Evolutionary conservation across 2,329 filamentous ascomycete genomes (phyloP), one percentile per base, ranked within the genome.

Genomic region (Neoarthrinium moseri): DNA sequence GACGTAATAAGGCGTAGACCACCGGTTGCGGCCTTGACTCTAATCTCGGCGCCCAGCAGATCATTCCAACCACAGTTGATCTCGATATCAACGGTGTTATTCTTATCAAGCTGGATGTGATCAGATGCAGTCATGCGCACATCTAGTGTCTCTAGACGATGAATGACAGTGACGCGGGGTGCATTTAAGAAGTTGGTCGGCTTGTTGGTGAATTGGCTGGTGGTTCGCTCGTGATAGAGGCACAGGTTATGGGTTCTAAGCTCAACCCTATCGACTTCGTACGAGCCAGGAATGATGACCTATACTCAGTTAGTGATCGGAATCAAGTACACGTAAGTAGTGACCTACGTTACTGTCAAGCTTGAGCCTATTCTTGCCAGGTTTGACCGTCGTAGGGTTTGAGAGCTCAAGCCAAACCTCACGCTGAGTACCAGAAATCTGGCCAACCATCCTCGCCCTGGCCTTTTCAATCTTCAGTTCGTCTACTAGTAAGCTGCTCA

Each of bases 21-120:
- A 11, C 83, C 84, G 0, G 84, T 87, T 2, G 81, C 81, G 3
- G 83, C 77, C 46, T 79, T 80, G 36, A 87, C 71, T 26, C 80
- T 76, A 26, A 88, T 64, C 43, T 85, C 81, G 43, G 78, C 84
- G 17, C 60, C 74, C 24, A 63, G 69, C 3, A 87, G 71, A 3
- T 83, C 67, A 59, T 96, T 95, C 78, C 86, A 87, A 1, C 91
- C 91, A 10, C 84, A 83, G 10, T 72, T 71, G 11, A 96, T 67
- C 41, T 83, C 75, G 17, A 99, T 71, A 48, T 95, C 88, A 1
- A 97, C 72, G 1, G 81, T 84, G 47, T 88, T 88, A 56, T 85
- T 84, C 54, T 84, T 84, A 61, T 95, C 89, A 5, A 99, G 80
- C 51, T 92, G 84, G 20, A 95, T 85, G 35, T 84, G 73, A 50